A percentile compares a stretch with the other conserved stretches of the same genome.
Conservation (phyloP, 2,329 filamentous ascomycete species). For the Epichloe coenophiala region DNA sequence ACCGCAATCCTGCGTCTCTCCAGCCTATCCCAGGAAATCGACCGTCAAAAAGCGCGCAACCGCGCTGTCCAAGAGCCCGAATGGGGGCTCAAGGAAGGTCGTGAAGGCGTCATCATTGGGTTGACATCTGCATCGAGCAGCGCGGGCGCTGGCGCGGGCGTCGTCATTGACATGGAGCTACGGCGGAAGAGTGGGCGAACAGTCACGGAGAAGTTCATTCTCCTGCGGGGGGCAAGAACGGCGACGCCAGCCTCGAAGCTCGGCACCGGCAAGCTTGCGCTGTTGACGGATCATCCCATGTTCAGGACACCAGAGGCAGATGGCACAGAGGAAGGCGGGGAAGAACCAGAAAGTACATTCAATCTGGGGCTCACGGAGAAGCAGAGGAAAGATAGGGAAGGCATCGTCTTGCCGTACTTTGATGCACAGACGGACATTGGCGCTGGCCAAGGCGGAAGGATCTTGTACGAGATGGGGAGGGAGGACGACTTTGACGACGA, state of each 20-base stretch:
- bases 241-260: constrained; percentile 10
- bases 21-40: constrained; percentile 60
- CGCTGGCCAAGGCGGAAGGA: constrained; percentile 75
- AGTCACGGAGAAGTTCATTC: constrained; percentile 54
- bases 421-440: constrained; percentile 79
- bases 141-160: constrained; percentile 22
- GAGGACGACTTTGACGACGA: constrained; percentile 97
- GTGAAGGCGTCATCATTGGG: constrained; percentile 67
- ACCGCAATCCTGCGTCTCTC: constrained; percentile 69
- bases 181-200: constrained; percentile 69
- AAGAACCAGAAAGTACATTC: constrained; percentile 63
- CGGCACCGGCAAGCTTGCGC: constrained; percentile 26
- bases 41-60: constrained; percentile 61
- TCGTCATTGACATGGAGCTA: constrained; percentile 78
- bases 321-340: constrained; percentile 28
- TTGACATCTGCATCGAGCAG: constrained; percentile 30
- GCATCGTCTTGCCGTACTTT: constrained; percentile 87
- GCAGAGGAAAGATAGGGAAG: constrained; percentile 74
- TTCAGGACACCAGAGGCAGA: constrained; percentile 37
- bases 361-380: constrained; percentile 79
- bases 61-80: constrained; percentile 61
- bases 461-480: constrained; percentile 89
- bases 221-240: constrained; percentile 13
- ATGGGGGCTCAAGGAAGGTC: constrained; percentile 64
- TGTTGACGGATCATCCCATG: constrained; percentile 66